These are phyloP conservation scores for Hemerocallis citrina DNA, from an alignment of 106 monocot genomes.

Conservation along the genomic window DNA sequence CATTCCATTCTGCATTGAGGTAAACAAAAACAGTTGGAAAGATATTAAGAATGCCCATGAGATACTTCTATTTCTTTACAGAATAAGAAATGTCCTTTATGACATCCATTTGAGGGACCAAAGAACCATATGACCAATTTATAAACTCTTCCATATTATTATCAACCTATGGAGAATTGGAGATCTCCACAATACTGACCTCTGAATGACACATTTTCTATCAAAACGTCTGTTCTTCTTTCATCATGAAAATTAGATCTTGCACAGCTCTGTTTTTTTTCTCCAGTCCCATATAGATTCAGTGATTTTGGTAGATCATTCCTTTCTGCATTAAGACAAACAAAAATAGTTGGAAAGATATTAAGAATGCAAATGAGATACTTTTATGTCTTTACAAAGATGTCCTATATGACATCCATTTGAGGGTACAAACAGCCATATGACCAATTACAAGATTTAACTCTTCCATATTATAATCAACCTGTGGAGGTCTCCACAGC, in stretches of 20 bases:
- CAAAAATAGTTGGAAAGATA: background rate
- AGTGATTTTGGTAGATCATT: background rate
- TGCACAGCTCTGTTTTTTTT: background rate
- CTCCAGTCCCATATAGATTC: background rate
- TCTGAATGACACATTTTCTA: no score
- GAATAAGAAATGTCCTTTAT: no score
- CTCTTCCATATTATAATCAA: background rate
- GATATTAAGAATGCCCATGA: background rate
- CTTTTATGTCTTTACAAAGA: background rate
- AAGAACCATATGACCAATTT: no score
- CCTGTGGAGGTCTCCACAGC: background rate
- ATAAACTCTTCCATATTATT: no score
- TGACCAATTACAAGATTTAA: background rate
- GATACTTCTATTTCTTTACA: background rate
- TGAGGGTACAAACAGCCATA: background rate
- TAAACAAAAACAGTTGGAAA: background rate
- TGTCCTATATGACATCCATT: background rate
- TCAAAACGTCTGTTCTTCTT: no score
- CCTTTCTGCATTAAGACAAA: background rate
- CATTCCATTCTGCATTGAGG: conserved; percentile 1
- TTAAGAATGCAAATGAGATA: background rate
- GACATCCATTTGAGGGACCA: no score
- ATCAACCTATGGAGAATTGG: no score
- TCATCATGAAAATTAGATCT: conserved; percentile 10
- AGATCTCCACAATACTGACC: no score